Percentiles rank a stretch among this genome's conserved stretches.
Evolutionary conservation across 176 grass and related monocot species (phyloP).

Genomic region (Oryza coarctata): DNA sequence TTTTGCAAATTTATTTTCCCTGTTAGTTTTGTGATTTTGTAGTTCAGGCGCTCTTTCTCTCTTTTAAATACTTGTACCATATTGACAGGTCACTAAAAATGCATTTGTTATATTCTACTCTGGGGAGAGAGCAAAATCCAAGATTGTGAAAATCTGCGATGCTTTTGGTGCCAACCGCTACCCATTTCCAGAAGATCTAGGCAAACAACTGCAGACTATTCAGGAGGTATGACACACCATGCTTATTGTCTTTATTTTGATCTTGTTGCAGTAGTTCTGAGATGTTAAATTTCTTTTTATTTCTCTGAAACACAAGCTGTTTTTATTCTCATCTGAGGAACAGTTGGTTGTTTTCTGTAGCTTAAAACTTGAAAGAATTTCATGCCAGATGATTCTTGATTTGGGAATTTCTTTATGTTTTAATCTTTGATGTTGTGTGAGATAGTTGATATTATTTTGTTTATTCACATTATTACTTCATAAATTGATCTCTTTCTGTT

Average conservation of each 20-base stretch:
- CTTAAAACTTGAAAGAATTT: background rate
- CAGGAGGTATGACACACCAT: constrained; percentile 52
- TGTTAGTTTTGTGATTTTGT: background rate
- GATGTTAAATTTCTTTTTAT: background rate
- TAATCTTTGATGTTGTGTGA: constrained; percentile 6
- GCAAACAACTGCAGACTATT: constrained; percentile 71
- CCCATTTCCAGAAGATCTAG: constrained; percentile 76
- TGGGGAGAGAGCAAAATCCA: constrained; percentile 85
- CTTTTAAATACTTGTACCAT: background rate
- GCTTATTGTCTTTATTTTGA: background rate
- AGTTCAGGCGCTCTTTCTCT: background rate
- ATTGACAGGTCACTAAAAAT: constrained; percentile 71
- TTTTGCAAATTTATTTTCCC: background rate
- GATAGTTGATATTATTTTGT: background rate
- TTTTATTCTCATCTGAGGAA: background rate
- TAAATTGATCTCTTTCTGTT: background rate
- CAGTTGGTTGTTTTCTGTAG: background rate
- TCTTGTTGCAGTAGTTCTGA: background rate
- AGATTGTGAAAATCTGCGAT: constrained; percentile 98
- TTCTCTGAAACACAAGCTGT: background rate
- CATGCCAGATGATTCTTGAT: constrained; percentile 2
- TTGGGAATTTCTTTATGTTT: constrained; percentile 28
- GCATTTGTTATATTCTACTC: constrained; percentile 93
- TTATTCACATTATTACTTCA: background rate
- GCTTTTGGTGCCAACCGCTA: constrained; percentile 96